Percentiles rank a stretch among this genome's conserved stretches.
These are phyloP conservation scores for Trametes pubescens DNA, from an alignment of 1,284 basidiomycete species.

Conservation along the genomic window DNA sequence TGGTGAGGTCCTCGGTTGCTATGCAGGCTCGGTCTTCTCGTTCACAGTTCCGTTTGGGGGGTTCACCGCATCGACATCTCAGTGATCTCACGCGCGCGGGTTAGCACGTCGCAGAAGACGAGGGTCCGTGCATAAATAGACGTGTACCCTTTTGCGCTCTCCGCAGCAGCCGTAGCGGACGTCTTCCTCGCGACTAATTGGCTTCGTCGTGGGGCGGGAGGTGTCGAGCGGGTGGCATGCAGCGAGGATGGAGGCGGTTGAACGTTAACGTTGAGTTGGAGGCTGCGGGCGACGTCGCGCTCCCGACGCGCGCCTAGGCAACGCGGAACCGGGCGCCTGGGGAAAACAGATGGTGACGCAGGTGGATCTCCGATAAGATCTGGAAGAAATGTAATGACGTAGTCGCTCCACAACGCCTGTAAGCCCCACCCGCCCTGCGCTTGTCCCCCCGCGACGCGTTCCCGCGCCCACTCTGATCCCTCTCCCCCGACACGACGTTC, in stretches of 20 bases:
- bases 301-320: not conserved
- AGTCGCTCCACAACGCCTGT: conserved; percentile 33
- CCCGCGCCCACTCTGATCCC: conserved; percentile 1
- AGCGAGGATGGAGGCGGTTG: not conserved
- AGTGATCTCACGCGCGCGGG: conserved; percentile 5
- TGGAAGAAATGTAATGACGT: conserved; percentile 44
- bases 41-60: conserved; percentile 24
- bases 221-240: conserved; percentile 1
- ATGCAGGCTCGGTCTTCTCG: conserved; percentile 30
- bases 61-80: conserved; percentile 18
- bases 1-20: conserved; percentile 29
- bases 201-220: not conserved
- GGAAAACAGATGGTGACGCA: conserved; percentile 42
- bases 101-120: conserved; percentile 13
- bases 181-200: not conserved
- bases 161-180: conserved; percentile 20
- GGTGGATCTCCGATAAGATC: conserved; percentile 58
- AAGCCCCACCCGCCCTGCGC: conserved; percentile 21
- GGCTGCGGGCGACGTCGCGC: not conserved
- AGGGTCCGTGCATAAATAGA: conserved; percentile 30
- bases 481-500: not conserved
- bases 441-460: not conserved
- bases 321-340: conserved; percentile 12
- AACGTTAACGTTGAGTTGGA: not conserved
- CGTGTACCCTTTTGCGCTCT: conserved; percentile 10